These are phyloP conservation scores for Epichloe aotearoae DNA, from an alignment of 2,329 filamentous ascomycete species.

Conservation along the genomic window DNA sequence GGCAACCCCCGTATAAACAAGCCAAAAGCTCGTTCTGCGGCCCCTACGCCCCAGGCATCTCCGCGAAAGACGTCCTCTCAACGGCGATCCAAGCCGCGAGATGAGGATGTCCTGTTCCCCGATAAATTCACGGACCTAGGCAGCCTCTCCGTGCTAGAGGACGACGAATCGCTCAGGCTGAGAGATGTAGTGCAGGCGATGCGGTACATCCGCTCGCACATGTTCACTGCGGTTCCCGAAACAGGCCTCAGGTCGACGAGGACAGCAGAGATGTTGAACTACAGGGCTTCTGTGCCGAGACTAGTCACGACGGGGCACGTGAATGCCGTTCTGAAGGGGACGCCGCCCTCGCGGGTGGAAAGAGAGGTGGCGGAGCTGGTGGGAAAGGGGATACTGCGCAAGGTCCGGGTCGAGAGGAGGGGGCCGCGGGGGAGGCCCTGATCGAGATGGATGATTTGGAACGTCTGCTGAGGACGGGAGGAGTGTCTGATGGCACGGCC, in stretches of 20 bases:
- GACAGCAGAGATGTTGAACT: slow-evolving; percentile 50
- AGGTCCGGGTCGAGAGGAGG: slow-evolving; percentile 48
- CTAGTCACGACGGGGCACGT: slow-evolving; percentile 55
- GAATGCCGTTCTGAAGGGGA: slow-evolving; percentile 39
- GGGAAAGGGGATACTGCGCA: slow-evolving; percentile 42
- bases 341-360: slow-evolving; percentile 50
- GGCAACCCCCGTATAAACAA: slow-evolving; percentile 25
- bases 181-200: slow-evolving; percentile 53
- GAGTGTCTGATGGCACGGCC: slow-evolving; percentile 29
- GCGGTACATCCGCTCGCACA: slow-evolving; percentile 43
- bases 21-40: slow-evolving; percentile 7
- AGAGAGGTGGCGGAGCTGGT: slow-evolving; percentile 52
- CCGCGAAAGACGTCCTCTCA: slow-evolving; percentile 12
- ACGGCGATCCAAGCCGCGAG: slow-evolving; percentile 10
- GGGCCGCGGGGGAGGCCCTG: slow-evolving; percentile 52
- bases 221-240: slow-evolving; percentile 52
- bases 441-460: slow-evolving; percentile 46
- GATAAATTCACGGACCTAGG: slow-evolving; percentile 47
- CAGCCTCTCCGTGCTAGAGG: slow-evolving; percentile 38
- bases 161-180: slow-evolving; percentile 35
- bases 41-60: background rate
- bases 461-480: slow-evolving; percentile 23
- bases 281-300: slow-evolving; percentile 44
- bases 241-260: slow-evolving; percentile 51
- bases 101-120: slow-evolving; percentile 20